These are phyloP conservation scores for Chamaenerion angustifolium DNA, from an alignment of 345 rosid species.

Conservation along the genomic window DNA sequence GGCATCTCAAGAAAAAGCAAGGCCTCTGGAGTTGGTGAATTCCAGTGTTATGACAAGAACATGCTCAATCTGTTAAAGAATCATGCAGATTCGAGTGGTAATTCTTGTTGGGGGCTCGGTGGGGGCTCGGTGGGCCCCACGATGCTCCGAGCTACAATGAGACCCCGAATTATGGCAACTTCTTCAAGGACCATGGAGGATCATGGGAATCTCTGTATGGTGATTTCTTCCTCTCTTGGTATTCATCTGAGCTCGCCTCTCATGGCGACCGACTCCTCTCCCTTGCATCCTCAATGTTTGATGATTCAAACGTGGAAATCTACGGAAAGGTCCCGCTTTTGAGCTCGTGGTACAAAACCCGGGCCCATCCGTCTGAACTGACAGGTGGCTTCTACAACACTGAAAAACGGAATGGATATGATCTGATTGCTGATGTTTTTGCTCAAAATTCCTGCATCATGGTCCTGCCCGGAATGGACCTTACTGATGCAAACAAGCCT, in stretches of 20 bases:
- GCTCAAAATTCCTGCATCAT: conserved; percentile 67
- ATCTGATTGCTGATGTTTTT: conserved; percentile 42
- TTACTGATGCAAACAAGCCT: conserved; percentile 45
- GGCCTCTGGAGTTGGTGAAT: conserved; percentile 55
- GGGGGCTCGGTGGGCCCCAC: conserved; percentile 95
- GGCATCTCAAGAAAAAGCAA: conserved; percentile 10
- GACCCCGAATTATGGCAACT: conserved; percentile 27
- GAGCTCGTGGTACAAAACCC: conserved; percentile 61
- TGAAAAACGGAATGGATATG: conserved; percentile 46
- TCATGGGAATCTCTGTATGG: conserved; percentile 86
- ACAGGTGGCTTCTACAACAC: conserved; percentile 74
- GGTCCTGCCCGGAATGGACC: conserved; percentile 80
- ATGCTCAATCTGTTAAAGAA: conserved; percentile 62
- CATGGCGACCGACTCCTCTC: conserved; percentile 67
- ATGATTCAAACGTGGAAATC: conserved; percentile 19
- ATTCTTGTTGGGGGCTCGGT: conserved; percentile 84
- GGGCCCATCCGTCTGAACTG: conserved; percentile 58
- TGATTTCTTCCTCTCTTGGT: conserved; percentile 84
- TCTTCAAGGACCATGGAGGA: conserved; percentile 66
- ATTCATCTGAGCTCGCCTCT: conserved; percentile 46
- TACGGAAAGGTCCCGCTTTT: conserved; percentile 59
- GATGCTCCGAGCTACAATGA: conserved; percentile 57
- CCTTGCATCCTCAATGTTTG: conserved; percentile 41
- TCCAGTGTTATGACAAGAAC: conserved; percentile 75
- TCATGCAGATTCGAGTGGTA: conserved; percentile 53